A percentile compares a stretch with the other conserved stretches of the same genome.
These are phyloP conservation scores for Sicyos baderoa DNA, from an alignment of 306 rosid species.

Conservation along the genomic window DNA sequence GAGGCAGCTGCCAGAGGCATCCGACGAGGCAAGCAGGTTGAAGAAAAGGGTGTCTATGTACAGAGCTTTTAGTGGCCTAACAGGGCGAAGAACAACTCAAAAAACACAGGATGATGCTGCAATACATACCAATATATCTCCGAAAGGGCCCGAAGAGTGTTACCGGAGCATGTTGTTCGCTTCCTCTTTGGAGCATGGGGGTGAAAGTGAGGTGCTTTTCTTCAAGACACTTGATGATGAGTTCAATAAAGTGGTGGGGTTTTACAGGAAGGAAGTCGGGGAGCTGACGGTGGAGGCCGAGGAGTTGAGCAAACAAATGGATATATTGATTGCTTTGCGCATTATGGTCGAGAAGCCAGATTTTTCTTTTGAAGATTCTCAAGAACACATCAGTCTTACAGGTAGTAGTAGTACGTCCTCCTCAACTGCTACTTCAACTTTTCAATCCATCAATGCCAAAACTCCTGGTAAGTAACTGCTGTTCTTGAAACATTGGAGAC, in stretches of 20 bases:
- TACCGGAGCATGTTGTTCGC: slow-evolving; percentile 45
- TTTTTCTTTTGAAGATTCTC: slow-evolving; percentile 15
- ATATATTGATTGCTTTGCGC: slow-evolving; percentile 54
- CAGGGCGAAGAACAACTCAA: slow-evolving; percentile 27
- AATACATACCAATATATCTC: slow-evolving; percentile 33
- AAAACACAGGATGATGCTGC: slow-evolving; percentile 39
- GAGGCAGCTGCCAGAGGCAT: slow-evolving; percentile 30
- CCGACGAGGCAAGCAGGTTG: slow-evolving; percentile 16
- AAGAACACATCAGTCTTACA: slow-evolving; percentile 18
- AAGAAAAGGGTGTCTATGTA: slow-evolving; percentile 44
- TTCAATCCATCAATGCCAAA: slow-evolving; percentile 12
- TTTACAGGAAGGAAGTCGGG: slow-evolving; percentile 45
- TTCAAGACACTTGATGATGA: slow-evolving; percentile 57
- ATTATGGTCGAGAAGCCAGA: slow-evolving; percentile 49
- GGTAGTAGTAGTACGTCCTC: slow-evolving; percentile 19
- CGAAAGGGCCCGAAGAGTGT: slow-evolving; percentile 27
- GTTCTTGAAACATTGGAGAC: not conserved
- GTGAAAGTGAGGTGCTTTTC: slow-evolving; percentile 43
- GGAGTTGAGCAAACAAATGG: slow-evolving; percentile 65
- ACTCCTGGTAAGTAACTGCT: slow-evolving; percentile 29
- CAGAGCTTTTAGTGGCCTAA: slow-evolving; percentile 67
- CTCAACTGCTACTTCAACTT: slow-evolving; percentile 16
- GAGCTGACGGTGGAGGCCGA: slow-evolving; percentile 51
- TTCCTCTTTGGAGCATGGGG: slow-evolving; percentile 35
- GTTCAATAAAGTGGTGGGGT: slow-evolving; percentile 56